Evolutionary conservation across 2,329 filamentous ascomycete species (phyloP).

Genomic region (Plenodomus biglobosus): DNA sequence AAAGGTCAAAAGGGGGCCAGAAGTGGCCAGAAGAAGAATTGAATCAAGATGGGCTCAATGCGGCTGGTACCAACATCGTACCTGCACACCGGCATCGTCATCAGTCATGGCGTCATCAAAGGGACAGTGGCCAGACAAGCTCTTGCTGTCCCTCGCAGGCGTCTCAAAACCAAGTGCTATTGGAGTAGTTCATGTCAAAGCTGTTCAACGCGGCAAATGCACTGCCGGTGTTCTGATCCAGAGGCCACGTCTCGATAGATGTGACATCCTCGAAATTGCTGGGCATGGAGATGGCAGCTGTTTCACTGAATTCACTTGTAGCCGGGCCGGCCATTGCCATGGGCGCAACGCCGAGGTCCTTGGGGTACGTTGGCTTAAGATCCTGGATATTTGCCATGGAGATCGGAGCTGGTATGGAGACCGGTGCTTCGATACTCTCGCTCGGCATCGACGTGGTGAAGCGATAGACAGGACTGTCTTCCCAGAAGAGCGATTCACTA

Average conservation of each 20-base stretch:
- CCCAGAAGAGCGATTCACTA: conserved; percentile 42
- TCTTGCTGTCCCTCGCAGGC: conserved; percentile 20
- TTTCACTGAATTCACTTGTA: conserved; percentile 27
- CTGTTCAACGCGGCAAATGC: conserved; percentile 26
- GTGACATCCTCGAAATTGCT: conserved; percentile 34
- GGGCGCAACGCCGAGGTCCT: conserved; percentile 25
- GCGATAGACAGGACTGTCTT: conserved; percentile 41
- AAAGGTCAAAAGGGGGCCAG: conserved; percentile 27
- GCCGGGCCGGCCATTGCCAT: conserved; percentile 27
- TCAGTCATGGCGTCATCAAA: conserved; percentile 42
- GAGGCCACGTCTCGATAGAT: conserved; percentile 35
- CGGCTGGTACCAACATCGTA: conserved; percentile 16
- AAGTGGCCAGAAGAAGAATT: conserved; percentile 18
- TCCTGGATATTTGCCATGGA: conserved; percentile 25
- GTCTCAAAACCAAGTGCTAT: conserved; percentile 39
- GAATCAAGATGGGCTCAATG: conserved; percentile 23
- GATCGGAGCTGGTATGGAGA: conserved; percentile 25
- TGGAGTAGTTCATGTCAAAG: conserved; percentile 30
- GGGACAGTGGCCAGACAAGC: conserved; percentile 14
- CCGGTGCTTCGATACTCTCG: conserved; percentile 26
- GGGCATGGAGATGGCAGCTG: conserved; percentile 37
- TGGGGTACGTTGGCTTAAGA: conserved; percentile 36
- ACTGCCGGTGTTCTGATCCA: conserved; percentile 32
- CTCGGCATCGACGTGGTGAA: conserved; percentile 27
- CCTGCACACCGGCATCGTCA: conserved; percentile 40